A percentile compares a stretch with the other conserved stretches of the same genome.
Conservation (phyloP, 2,329 filamentous ascomycete species). For the Fusarium abutilonis region DNA sequence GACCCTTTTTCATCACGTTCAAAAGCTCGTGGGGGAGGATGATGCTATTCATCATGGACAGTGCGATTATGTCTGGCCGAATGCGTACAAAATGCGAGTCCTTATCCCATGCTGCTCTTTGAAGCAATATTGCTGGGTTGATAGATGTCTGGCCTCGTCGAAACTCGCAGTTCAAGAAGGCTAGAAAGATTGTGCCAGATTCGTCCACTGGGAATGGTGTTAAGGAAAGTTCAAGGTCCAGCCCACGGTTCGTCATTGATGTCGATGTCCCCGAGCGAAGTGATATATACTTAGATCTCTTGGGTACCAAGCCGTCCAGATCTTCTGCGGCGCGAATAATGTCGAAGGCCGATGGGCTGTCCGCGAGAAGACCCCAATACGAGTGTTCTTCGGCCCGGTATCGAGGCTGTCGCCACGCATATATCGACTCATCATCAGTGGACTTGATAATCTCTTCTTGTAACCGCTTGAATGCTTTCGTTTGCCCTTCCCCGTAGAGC, state of each 20-base stretch:
- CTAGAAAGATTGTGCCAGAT: slow-evolving; percentile 44
- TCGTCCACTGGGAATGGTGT: slow-evolving; percentile 43
- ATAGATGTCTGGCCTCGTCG: slow-evolving; percentile 38
- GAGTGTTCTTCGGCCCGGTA: slow-evolving; percentile 26
- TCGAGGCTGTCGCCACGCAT: slow-evolving; percentile 40
- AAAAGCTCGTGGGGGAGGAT: slow-evolving; percentile 40
- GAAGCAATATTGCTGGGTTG: slow-evolving; percentile 45
- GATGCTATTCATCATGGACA: slow-evolving; percentile 45
- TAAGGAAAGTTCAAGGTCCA: slow-evolving; percentile 43
- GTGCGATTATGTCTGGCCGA: slow-evolving; percentile 39
- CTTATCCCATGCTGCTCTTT: slow-evolving; percentile 45
- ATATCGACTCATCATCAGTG: slow-evolving; percentile 46
- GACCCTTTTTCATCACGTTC: slow-evolving; percentile 22
- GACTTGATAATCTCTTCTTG: slow-evolving; percentile 47
- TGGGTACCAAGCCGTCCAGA: slow-evolving; percentile 32
- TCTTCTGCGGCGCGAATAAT: slow-evolving; percentile 31
- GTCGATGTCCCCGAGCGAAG: slow-evolving; percentile 36
- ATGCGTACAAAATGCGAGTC: slow-evolving; percentile 45
- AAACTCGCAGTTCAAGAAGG: slow-evolving; percentile 46
- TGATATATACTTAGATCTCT: slow-evolving; percentile 41
- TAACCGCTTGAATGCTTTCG: slow-evolving; percentile 44
- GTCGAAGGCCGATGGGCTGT: slow-evolving; percentile 43
- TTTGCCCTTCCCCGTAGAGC: slow-evolving; percentile 47
- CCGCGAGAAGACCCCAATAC: slow-evolving; percentile 45
- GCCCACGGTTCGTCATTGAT: slow-evolving; percentile 40